Base-by-base conservation (phyloP, 768 basidiomycete genomes). In the Dentipellis sp. region DNA sequence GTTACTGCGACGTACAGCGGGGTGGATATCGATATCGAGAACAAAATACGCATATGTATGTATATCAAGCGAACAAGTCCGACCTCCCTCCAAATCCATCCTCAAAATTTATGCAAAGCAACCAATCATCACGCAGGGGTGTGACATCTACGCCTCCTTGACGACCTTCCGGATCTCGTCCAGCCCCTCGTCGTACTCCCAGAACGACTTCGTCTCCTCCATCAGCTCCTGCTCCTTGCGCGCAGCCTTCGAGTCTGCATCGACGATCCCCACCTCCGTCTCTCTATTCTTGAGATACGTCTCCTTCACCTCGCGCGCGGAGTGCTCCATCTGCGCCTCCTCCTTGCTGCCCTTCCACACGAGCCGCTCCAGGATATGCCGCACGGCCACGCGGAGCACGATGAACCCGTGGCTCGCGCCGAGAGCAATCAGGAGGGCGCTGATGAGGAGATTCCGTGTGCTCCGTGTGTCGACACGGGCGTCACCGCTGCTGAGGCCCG, bases 341-440 rank as follows among this genome's bases (percentile, higher is more conserved):
- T 91, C 93, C 42, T 71, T 68, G 57, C 85, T 86, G 1, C 81
- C 84, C 50, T 77, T 75, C 93, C 92, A 95, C 59, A 87, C 70
- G n/a, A 86, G 69, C 63, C 82, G 77, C 69, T 89, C 84, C 19
- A 94, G 75, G 34, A 91, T 63, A 62, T 84, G 87, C 19, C 87
- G 73, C 38, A 92, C 80, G 12, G 77, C 57, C 4, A 72, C 73
- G 11, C 84, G 78, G 47, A 90, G 64, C 38, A 92, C 59, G 56
- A 93, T 73, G 70, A 85, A 95, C n/a, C 78, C 86, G 67, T 98
- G 95, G 47, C 85, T 88, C n/a, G 92, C 84, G 4, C 81, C 78
- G 40, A 97, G 78, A 1, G 92, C 88, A 42, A 95, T 64, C 58
- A 70, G 60, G 65, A 68, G 63, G 57, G 69, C 67, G 56, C 67